Base-by-base conservation (phyloP, 306 rosid species). In the Sindora glabra region DNA sequence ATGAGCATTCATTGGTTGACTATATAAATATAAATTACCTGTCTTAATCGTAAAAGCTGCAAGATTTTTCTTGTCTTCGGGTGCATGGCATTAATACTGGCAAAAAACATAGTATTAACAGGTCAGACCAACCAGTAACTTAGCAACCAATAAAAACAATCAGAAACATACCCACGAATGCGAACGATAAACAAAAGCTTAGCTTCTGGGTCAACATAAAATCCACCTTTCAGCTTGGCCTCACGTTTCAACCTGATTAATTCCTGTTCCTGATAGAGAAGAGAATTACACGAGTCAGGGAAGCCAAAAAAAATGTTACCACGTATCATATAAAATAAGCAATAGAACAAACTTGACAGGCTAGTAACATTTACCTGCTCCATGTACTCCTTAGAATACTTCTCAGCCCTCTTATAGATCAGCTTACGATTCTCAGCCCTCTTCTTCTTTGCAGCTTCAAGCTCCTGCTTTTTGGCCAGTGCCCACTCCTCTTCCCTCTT, bases 191-290 rank as follows among this genome's bases (percentile, higher is more conserved):
- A 92, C 70, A 92, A 66, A 3, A 92, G 86, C 78, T 89, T 88
- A 1, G 96, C 89, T 59, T 92, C 96, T 1, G 95, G 96, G 36
- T 89, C 95, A 16, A 92, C 99, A 77, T 92, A 92, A 57, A 88
- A 92, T 26, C 99, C 96, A 45, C 99, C 99, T 46, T 86, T 86
- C 72, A 86, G 75, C 77, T 82, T 88, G 0, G 98, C 98, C 73
- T 91, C 98, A 8, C 95, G 96, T 30, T 91, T 91, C 68, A 91
- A 59, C 6, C 59, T 52, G 34, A 91, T 80, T 77, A 88, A 26
- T 48, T 83, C 84, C 50, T 76, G 83, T 0, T 85, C 96, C 95
- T 90, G 25, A 6, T 9, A 15, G 0, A 2, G 18, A 21, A 34
- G 29, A 5, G 0, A 39, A 58, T 3, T 2, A 52, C 11, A 10